Percentiles rank a stretch among this genome's conserved stretches.
These are phyloP conservation scores for Acanthamoeba culbertsoni DNA, from an alignment of 208 protist genomes.

Conservation along the genomic window DNA sequence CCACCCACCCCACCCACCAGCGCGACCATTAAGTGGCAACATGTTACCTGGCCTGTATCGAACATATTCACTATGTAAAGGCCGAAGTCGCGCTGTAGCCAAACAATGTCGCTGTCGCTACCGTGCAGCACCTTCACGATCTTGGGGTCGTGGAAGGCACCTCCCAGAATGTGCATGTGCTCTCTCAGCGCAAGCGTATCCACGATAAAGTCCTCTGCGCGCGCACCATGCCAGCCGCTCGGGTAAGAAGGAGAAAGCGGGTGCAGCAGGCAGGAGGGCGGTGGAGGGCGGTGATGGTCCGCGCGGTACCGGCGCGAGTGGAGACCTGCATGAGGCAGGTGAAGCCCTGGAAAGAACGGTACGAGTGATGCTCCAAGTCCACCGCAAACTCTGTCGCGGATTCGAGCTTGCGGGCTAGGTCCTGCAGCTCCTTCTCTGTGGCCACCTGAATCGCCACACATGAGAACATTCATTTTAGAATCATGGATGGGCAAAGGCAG, in stretches of 20 bases:
- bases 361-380: slow-evolving; percentile 84
- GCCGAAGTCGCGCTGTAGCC: slow-evolving; percentile 96
- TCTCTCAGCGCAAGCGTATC: slow-evolving; percentile 93
- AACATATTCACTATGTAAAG: slow-evolving; percentile 98
- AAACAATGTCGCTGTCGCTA: slow-evolving; percentile 94
- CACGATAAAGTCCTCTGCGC: slow-evolving; percentile 93
- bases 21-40: no score
- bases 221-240: not conserved
- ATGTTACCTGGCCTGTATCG: slow-evolving; percentile 89
- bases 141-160: slow-evolving; percentile 89
- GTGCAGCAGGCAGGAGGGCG: not conserved
- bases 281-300: not conserved
- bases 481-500: not conserved
- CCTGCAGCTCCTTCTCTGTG: slow-evolving; percentile 50
- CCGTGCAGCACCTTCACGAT: slow-evolving; percentile 55
- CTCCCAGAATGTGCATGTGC: slow-evolving; percentile 89
- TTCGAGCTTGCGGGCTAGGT: slow-evolving; percentile 61
- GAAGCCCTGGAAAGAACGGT: slow-evolving; percentile 88
- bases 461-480: no score
- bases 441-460: slow-evolving; percentile 69
- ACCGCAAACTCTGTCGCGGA: slow-evolving; percentile 87
- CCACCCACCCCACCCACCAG: no score
- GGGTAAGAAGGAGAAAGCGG: not conserved
- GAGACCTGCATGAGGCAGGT: slow-evolving; percentile 98
- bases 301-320: slow-evolving; percentile 80